Conservation (phyloP, 2,329 filamentous ascomycete species). For the Alternaria angustiovoidea region DNA sequence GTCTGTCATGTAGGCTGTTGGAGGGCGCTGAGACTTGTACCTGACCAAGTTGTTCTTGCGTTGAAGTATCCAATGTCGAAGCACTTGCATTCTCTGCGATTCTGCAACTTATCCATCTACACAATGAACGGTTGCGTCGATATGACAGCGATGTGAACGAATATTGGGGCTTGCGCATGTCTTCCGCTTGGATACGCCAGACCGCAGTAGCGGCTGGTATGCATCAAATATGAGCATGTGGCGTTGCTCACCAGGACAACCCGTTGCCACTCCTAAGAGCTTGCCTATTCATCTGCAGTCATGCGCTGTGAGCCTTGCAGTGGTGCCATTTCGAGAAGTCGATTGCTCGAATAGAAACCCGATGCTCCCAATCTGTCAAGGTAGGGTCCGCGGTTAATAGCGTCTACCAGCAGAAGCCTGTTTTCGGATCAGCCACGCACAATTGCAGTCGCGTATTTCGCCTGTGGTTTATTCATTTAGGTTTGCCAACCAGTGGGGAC, state of each 20-base stretch:
- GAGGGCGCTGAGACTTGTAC: background rate
- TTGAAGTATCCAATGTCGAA: background rate
- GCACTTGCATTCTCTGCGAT: background rate
- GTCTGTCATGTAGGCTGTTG: background rate
- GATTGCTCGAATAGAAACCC: background rate
- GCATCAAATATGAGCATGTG: background rate
- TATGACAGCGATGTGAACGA: background rate
- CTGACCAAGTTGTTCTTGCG: background rate
- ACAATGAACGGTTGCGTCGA: background rate
- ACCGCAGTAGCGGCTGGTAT: background rate
- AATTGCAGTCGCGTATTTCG: background rate
- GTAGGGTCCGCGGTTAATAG: background rate
- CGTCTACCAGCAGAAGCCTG: background rate
- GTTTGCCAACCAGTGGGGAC: background rate
- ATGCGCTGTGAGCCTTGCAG: conserved; percentile 1
- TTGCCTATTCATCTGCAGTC: background rate
- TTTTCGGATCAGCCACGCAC: background rate
- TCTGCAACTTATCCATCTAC: background rate
- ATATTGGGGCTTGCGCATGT: background rate
- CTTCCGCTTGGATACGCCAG: background rate
- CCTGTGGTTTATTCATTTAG: background rate
- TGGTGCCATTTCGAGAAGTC: conserved; percentile 1
- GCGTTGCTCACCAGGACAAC: background rate
- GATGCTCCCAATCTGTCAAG: conserved; percentile 1
- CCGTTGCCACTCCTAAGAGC: conserved; percentile 1